Evolutionary conservation across 352 stramenopile species (phyloP), one percentile per base, ranked within the genome.

Genomic region (Thalassiosira allenii): DNA sequence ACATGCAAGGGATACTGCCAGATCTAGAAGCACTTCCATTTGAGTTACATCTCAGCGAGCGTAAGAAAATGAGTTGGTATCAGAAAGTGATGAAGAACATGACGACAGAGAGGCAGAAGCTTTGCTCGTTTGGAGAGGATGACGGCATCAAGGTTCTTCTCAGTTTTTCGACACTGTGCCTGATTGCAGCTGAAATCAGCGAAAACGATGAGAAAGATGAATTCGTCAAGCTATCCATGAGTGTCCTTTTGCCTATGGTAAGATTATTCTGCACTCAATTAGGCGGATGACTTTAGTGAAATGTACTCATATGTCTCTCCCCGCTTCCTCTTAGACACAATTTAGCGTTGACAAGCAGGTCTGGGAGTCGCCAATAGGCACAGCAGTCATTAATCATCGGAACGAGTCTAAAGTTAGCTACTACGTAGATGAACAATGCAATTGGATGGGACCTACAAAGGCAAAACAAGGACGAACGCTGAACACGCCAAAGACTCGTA

Each of bases 201-300:
- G 49, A 79, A 63, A 71, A 62, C 69, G 64, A 75, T 20, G 64
- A 83, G 57, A 83, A 64, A 68, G 71, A 84, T 51, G 32, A 73
- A 34, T 62, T 87, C 27, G 5, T 92, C 0, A 82, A 86, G 32
- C 33, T 73, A 22, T 70, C 80, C 17, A 73, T 94, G 54, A 90
- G 77, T 70, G 65, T 93, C 25, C 41, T 94, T 66, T 68, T 94
- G 29, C 90, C 90, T 40, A 62, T 92, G 43, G 87, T 92, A 83
- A 89, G 87, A 81, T 9, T 5, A 27, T 56, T 22, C 43, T 33
- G 34, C 3, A 69, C 63, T 29, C 65, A 23, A 54, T 53, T 22
- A 68, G 34, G 12, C 41, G 27, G 1, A n/a, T 54, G 6, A 27
- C 32, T 52, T 41, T 11, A 49, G 20, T 44, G 27, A 32, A 47